Evolutionary conservation across 371 early-diverging fungal genomes (phyloP), one percentile per base, ranked within the genome.

Genomic region (Mucor saturninus): DNA sequence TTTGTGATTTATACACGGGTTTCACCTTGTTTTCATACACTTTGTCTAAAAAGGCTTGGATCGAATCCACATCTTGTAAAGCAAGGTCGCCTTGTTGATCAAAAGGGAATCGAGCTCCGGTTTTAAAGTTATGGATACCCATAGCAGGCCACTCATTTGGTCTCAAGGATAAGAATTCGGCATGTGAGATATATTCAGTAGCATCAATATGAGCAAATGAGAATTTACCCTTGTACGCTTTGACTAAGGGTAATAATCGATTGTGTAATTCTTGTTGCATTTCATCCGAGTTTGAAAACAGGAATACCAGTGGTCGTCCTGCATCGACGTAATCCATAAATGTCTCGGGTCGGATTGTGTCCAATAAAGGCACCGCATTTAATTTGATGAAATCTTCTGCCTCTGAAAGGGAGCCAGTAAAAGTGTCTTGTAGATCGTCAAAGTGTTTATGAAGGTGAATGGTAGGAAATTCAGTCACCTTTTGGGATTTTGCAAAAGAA

Each of bases 91-190:
- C 67, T 75, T 21, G 21, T 21, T 92, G 88, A 38, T 85, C 79
- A 71, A 87, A 84, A 38, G 93, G 92, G 73, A 72, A 95, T 74
- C 93, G 94, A 56, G 74, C 68, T 48, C 80, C 77, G 53, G 71
- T 75, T 37, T 73, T 74, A 52, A 87, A 73, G 58, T 83, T 74
- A 76, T 94, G 93, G 72, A 97, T 83, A 61, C 85, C 93, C 63
- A 97, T 84, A 9, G 95, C 92, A 48, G 97, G 97, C 91, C 91
- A 96, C 56, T 75, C 55, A 59, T 81, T 72, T 77, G 89, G 83
- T 15, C 38, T 28, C 35, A 97, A 65, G 75, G 85, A 84, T 56
- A 96, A 77, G 74, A 83, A 83, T 56, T 88, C 83, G 54, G 91
- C 95, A 68, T 94, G 93, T 46, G 77, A 83, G 52, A 85, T 88